A percentile compares a stretch with the other conserved stretches of the same genome.
phyloP scores from a whole-genome alignment of 2,329 filamentous ascomycete species.

The Ceratocystis cacaofunesta region DNA sequence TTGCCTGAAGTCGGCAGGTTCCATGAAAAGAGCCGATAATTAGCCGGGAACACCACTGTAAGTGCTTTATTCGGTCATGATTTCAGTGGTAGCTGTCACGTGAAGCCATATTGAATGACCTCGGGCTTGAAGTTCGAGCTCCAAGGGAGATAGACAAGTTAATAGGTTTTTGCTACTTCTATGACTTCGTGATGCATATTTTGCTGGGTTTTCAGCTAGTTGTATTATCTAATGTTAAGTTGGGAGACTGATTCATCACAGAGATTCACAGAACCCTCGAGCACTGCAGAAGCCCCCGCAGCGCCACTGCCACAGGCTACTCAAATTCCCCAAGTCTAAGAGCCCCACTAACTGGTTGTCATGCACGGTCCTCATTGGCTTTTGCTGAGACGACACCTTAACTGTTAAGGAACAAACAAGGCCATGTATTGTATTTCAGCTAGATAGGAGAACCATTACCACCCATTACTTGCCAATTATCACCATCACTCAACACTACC shows the following conservation, averaged over 20 bases:
- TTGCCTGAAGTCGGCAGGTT: not conserved
- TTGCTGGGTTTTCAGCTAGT: no score
- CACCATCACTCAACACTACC: not conserved
- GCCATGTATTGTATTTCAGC: slow-evolving; percentile 14
- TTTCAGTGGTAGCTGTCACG: not conserved
- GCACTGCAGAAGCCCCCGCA: not conserved
- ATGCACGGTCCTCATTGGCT: slow-evolving; percentile 13
- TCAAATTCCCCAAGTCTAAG: not conserved
- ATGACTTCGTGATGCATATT: no score
- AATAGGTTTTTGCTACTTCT: no score
- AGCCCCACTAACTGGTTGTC: slow-evolving; percentile 12
- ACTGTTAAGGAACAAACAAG: slow-evolving; percentile 14
- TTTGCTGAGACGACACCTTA: slow-evolving; percentile 16
- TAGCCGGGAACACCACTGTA: not conserved
- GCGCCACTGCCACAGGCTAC: not conserved
- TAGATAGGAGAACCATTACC: slow-evolving; percentile 9
- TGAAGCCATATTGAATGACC: not conserved
- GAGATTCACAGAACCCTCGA: not conserved
- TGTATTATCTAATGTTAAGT: no score
- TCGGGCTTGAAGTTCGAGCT: no score
- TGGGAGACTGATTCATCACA: not conserved
- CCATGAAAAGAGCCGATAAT: not conserved
- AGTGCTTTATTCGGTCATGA: not conserved
- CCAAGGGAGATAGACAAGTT: no score
- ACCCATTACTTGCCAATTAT: not conserved